phyloP scores from a whole-genome alignment of 2,329 filamentous ascomycete genomes.

The Bisporella sp. region DNA sequence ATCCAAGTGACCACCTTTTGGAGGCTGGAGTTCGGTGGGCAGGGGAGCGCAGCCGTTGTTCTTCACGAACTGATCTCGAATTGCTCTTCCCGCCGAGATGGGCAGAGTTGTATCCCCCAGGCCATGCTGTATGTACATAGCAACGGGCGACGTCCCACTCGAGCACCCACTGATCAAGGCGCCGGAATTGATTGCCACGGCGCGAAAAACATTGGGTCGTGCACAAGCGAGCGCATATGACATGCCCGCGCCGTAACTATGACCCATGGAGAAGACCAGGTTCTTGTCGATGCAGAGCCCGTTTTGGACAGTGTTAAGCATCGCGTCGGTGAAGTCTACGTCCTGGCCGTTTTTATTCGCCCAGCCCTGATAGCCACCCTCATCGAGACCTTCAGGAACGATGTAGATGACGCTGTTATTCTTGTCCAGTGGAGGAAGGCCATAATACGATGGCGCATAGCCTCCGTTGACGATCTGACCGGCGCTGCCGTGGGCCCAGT shows the following conservation, averaged over 20 bases:
- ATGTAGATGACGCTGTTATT: conserved; percentile 30
- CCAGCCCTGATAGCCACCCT: too few relatives aligned
- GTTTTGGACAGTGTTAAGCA: conserved; percentile 24
- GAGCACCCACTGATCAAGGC: conserved; percentile 22
- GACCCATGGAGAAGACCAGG: conserved; percentile 29
- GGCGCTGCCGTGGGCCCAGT: conserved; percentile 35
- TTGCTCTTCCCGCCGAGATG: too few relatives aligned
- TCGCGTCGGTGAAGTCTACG: conserved; percentile 27
- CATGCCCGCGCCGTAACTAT: conserved; percentile 31
- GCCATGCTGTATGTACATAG: conserved; percentile 30
- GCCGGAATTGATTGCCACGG: conserved; percentile 27
- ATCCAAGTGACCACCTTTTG: too few relatives aligned
- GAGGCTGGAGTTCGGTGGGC: too few relatives aligned
- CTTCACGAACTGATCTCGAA: too few relatives aligned
- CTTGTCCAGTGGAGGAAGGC: conserved; percentile 23
- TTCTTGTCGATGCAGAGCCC: conserved; percentile 28
- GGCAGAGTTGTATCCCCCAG: conserved; percentile 22
- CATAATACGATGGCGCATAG: too few relatives aligned
- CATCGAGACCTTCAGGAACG: conserved; percentile 27
- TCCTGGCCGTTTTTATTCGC: conserved; percentile 30
- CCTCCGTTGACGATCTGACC: conserved; percentile 29
- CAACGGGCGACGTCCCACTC: conserved; percentile 27
- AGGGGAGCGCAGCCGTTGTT: too few relatives aligned
- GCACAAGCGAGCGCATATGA: conserved; percentile 29
- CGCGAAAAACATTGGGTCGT: conserved; percentile 26